Evolutionary conservation across 75 land plant species (phyloP).

Genomic region (Cunninghamia lanceolata): DNA sequence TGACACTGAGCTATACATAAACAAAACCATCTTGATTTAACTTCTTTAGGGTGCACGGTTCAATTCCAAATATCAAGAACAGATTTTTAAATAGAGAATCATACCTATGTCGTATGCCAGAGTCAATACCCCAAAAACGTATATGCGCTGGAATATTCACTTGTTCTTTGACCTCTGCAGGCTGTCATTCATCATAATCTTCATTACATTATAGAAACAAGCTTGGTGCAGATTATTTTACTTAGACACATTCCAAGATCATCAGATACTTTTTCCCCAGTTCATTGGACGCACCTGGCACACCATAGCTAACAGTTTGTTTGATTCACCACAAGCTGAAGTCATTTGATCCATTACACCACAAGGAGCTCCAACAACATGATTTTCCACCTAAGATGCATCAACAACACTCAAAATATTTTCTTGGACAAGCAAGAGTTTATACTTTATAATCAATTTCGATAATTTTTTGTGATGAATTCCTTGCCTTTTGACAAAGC

Average conservation of each 20-base stretch:
- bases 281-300: conserved; percentile 72
- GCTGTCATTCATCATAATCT: conserved; percentile 47
- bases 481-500: conserved; percentile 86
- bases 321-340: conserved; percentile 97
- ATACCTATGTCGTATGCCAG: conserved; percentile 96
- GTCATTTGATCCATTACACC: conserved; percentile 99
- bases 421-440: background rate
- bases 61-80: background rate
- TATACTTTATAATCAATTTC: background rate
- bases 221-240: background rate
- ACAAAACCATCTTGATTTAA: background rate
- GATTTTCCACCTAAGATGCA: conserved; percentile 80
- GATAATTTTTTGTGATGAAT: background rate
- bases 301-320: conserved; percentile 97
- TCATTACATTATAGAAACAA: background rate
- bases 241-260: background rate
- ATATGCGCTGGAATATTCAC: conserved; percentile 87
- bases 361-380: conserved; percentile 98
- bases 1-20: background rate
- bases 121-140: conserved; percentile 97
- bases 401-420: background rate
- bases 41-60: background rate
- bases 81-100: background rate
- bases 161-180: conserved; percentile 91
- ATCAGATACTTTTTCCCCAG: background rate